Base-by-base conservation (phyloP, 495 filamentous ascomycete species). In the Penicillium longicatenatum region DNA sequence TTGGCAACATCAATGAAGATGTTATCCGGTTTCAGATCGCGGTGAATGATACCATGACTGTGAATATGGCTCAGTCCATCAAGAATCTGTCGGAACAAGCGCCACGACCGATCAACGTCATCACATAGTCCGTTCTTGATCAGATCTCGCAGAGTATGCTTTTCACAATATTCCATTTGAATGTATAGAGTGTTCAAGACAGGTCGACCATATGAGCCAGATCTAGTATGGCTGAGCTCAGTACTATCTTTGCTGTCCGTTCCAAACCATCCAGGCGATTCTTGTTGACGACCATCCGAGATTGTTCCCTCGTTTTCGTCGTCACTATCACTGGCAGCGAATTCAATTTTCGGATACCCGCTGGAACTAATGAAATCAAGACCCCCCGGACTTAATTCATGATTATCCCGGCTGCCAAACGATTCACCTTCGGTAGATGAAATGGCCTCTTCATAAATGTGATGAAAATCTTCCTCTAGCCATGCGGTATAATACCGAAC, bases 101-200 rank as follows among this genome's bases (percentile, higher is more conserved):
- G 86, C 95, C 95, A 98, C 9, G 85, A 78, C 56, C 96, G 87
- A 31, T 92, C 86, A 6, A 77, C 71, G 53, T 92, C 85, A 58
- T 88, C 84, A 52, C 79, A 84, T 31, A 98, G 69, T 35, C 86
- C 87, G 54, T 89, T 85, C 45, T 84, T 81, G 45, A 98, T 93
- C n/a, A 97, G 73, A 78, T 98, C 92, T 33, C 94, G 87, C 31
- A 98, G 79, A 1, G 94, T 97, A 68, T 91, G 86, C 64, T 90
- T 92, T 69, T 97, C 94, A 68, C 95, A 98, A 66, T 96, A 97
- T 64, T 98, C 93, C 94, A 98, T 98, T 59, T 90, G 88, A 58
- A 93, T 93, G 66, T 92, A 93, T 1, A 93, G 80, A 1, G 84
- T 85, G 8, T 83, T 84, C 47, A 77, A 77, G 24, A 79, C 64